A percentile compares a stretch with the other conserved stretches of the same genome.
Evolutionary conservation across 768 basidiomycete genomes (phyloP).

Genomic region (Mycena maculata): DNA sequence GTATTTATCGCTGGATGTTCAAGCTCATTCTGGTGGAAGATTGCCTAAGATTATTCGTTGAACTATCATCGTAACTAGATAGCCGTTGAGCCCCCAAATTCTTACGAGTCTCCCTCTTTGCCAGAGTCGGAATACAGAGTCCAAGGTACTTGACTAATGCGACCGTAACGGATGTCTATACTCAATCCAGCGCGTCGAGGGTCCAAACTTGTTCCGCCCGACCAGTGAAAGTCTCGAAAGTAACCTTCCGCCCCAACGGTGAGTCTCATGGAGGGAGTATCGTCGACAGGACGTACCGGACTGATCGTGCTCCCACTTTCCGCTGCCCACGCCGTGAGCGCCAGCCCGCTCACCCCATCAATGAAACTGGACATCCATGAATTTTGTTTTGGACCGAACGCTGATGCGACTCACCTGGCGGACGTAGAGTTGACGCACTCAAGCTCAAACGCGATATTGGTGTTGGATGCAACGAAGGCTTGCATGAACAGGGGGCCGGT

Average conservation of each 20-base stretch:
- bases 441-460: not conserved
- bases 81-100: not conserved
- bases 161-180: not conserved
- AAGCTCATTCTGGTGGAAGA: not conserved
- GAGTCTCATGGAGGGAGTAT: not conserved
- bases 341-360: conserved; percentile 6
- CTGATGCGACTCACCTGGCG: not conserved
- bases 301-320: conserved; percentile 19
- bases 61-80: not conserved
- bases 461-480: not conserved
- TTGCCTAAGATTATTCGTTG: not conserved
- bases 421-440: conserved; percentile 16
- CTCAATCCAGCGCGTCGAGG: conserved; percentile 10
- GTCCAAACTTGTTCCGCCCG: conserved; percentile 17
- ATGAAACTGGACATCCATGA: conserved; percentile 1
- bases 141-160: not conserved
- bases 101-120: not conserved
- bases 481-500: conserved; percentile 12
- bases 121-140: not conserved
- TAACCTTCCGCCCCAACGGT: conserved; percentile 9
- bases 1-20: too few species aligned
- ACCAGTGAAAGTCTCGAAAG: conserved; percentile 18
- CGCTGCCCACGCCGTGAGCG: conserved; percentile 14
- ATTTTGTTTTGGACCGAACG: not conserved
- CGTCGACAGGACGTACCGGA: conserved; percentile 9